Evolutionary conservation across 2,329 filamentous ascomycete species (phyloP).

Genomic region (Cladosporium sp.): DNA sequence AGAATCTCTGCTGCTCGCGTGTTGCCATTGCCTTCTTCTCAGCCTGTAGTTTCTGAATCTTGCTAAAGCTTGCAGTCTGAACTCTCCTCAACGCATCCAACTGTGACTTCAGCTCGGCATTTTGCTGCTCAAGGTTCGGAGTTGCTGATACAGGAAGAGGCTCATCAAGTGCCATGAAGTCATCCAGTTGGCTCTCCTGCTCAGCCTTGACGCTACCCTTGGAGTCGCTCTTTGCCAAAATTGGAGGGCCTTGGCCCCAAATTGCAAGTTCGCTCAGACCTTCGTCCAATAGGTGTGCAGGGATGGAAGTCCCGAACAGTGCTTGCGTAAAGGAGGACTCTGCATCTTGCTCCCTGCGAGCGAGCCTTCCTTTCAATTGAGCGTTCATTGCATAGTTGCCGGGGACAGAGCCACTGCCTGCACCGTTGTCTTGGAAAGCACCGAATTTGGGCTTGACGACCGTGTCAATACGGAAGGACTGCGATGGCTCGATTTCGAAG

Average conservation of each 20-base stretch:
- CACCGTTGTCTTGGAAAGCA: constrained; percentile 34
- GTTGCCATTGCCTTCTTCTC: constrained; percentile 34
- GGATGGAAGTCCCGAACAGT: constrained; percentile 39
- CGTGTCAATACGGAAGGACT: constrained; percentile 47
- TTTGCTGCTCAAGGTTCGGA: constrained; percentile 22
- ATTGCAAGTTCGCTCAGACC: constrained; percentile 29
- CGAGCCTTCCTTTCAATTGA: constrained; percentile 47
- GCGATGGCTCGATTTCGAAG: constrained; percentile 31
- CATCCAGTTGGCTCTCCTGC: constrained; percentile 20
- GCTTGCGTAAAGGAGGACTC: constrained; percentile 33
- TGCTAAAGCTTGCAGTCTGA: constrained; percentile 40
- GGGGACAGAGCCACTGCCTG: constrained; percentile 33
- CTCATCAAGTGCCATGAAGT: constrained; percentile 34
- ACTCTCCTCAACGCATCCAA: constrained; percentile 40
- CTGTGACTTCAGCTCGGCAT: constrained; percentile 30
- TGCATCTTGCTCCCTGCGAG: constrained; percentile 18
- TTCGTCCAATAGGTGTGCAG: constrained; percentile 29
- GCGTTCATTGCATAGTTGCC: constrained; percentile 60
- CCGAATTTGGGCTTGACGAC: constrained; percentile 77
- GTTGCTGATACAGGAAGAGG: constrained; percentile 1
- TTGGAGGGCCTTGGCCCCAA: constrained; percentile 32
- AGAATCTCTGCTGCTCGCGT: constrained; percentile 23
- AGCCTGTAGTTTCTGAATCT: constrained; percentile 38
- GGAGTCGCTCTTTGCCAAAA: constrained; percentile 3
- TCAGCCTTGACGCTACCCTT: background rate